Conservation (phyloP, 495 filamentous ascomycete genomes). For the Glutinoglossum americanum region DNA sequence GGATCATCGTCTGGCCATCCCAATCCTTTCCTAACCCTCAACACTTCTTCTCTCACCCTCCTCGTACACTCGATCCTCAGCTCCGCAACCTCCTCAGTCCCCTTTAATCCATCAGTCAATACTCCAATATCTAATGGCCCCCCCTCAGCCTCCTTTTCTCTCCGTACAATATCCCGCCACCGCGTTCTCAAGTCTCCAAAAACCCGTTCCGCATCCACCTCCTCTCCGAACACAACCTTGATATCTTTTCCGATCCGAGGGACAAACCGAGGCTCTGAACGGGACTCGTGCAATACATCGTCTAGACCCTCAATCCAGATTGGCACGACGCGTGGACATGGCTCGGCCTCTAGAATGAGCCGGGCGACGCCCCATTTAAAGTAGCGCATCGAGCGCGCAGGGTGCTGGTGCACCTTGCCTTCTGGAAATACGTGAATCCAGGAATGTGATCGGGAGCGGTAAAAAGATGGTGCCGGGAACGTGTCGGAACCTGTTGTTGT, state of each 20-base stretch:
- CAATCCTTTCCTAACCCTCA: constrained; percentile 46
- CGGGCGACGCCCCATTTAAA: constrained; percentile 93
- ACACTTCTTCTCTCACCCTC: constrained; percentile 54
- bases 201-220: constrained; percentile 31
- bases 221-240: constrained; percentile 51
- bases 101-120: constrained; percentile 44
- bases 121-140: constrained; percentile 28
- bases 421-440: constrained; percentile 97
- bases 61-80: constrained; percentile 66
- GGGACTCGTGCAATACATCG: constrained; percentile 60
- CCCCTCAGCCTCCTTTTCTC: background rate
- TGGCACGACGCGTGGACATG: constrained; percentile 67
- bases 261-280: constrained; percentile 58
- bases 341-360: constrained; percentile 68
- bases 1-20: constrained; percentile 67
- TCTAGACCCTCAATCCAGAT: constrained; percentile 86
- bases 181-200: constrained; percentile 46
- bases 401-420: constrained; percentile 77
- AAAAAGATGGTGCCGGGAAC: constrained; percentile 34
- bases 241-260: constrained; percentile 53
- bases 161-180: constrained; percentile 40
- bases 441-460: constrained; percentile 29
- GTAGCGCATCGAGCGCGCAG: constrained; percentile 62
- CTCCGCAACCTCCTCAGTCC: constrained; percentile 48
- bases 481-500: constrained; percentile 36